phyloP scores from a whole-genome alignment of 2,329 filamentous ascomycete genomes.

The Zymoseptoria ardabiliae region DNA sequence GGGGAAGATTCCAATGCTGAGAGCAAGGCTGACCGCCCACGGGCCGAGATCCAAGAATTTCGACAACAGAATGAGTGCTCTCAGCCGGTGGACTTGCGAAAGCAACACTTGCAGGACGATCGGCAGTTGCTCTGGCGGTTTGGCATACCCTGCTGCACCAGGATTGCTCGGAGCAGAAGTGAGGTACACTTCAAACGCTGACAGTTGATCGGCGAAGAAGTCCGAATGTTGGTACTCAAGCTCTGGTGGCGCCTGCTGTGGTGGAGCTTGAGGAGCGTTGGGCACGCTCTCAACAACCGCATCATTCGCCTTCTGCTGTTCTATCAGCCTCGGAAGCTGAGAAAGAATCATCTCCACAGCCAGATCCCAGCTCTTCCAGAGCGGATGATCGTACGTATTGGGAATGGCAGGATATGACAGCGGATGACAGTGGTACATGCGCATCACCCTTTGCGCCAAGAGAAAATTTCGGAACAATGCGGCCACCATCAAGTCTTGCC shows the following conservation, averaged over 20 bases:
- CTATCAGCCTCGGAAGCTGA: constrained; percentile 75
- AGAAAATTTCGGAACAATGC: constrained; percentile 95
- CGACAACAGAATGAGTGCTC: constrained; percentile 83
- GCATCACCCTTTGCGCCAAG: constrained; percentile 90
- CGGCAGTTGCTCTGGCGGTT: constrained; percentile 76
- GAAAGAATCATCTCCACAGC: constrained; percentile 91
- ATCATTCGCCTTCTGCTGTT: constrained; percentile 60
- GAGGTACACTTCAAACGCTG: constrained; percentile 93
- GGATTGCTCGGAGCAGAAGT: constrained; percentile 82
- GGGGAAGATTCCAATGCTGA: constrained; percentile 97
- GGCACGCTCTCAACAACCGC: constrained; percentile 15
- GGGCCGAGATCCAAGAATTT: constrained; percentile 92
- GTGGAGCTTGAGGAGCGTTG: constrained; percentile 7
- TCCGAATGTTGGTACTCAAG: constrained; percentile 92
- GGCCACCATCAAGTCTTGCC: constrained; percentile 98
- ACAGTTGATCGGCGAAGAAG: constrained; percentile 95
- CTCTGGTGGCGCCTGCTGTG: constrained; percentile 31
- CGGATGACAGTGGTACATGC: constrained; percentile 89
- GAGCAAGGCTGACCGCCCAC: constrained; percentile 95
- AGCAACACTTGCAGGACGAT: constrained; percentile 93
- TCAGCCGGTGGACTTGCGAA: constrained; percentile 86
- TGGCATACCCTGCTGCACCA: constrained; percentile 66
- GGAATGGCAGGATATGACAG: constrained; percentile 88
- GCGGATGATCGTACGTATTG: constrained; percentile 84
- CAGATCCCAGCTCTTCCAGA: constrained; percentile 97